Base-by-base conservation (phyloP, 495 filamentous ascomycete genomes). In the Chaetomium tenue region DNA sequence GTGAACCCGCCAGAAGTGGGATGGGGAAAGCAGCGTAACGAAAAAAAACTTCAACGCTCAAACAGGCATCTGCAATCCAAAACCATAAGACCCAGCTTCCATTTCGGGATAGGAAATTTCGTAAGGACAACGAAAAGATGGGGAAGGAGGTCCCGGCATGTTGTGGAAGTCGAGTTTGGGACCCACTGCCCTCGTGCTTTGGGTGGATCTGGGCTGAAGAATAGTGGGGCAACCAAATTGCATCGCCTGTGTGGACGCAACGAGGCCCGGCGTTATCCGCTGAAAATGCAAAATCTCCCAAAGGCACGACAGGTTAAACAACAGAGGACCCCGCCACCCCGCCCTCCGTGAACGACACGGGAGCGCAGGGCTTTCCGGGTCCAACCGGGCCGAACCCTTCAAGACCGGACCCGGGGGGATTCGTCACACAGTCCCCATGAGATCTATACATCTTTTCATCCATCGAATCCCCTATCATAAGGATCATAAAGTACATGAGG, bases 81-180 rank as follows among this genome's bases (percentile, higher is more conserved):
- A 42, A 1, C 1, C 16, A 7, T 12, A 30, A 55, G 60, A 60
- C 51, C 48, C 48, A 65, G 63, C 63, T 65, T 65, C 63, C 57
- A 9, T 16, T 60, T 60, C 51, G 8, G 57, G 57, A 55, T 51
- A 4, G 33, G 33, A 23, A 48, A 40, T 39, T 12, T 60, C 12
- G 56, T 22, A 37, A 4, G 40, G 5, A 4, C 40, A 44, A 44
- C 20, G 46, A 48, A 18, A 22, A 40, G 30, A 52, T 15, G 48
- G 59, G 48, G 59, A 37, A 61, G 44, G 59, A 50, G 44, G 18
- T 7, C 33, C 3, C 25, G 20, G 3, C 20, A n/a, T 11, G 42
- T 20, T 26, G 23, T 30, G 39, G 56, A 58, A 13, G 57, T 33
- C 57, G 57, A 26, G 42, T 23, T 22, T 20, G 16, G 20, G 13